These are phyloP conservation scores for Oryza punctata DNA, from an alignment of 176 grass and related monocot species.

Conservation along the genomic window DNA sequence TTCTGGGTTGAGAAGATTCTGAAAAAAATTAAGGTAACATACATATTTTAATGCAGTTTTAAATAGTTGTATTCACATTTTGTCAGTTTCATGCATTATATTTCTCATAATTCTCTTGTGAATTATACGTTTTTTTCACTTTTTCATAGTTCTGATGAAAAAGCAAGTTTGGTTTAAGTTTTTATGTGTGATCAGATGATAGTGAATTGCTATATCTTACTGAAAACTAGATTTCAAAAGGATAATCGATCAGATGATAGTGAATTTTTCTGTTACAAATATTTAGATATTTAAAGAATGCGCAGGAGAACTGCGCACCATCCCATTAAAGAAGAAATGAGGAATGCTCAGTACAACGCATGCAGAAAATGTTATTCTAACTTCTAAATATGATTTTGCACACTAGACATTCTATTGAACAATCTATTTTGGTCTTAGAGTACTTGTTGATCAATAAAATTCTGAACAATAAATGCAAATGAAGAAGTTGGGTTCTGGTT, in stretches of 20 bases:
- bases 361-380: neutral
- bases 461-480: neutral
- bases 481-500: neutral
- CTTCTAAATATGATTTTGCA: neutral
- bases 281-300: too few species aligned
- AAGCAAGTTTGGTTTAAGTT: neutral
- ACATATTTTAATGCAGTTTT: neutral
- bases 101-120: neutral
- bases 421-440: neutral
- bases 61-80: neutral
- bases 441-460: neutral
- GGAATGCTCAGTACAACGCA: too few species aligned
- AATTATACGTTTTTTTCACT: neutral
- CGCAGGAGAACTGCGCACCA: too few species aligned
- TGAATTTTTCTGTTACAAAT: too few species aligned
- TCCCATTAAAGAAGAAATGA: too few species aligned
- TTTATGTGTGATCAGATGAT: neutral
- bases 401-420: neutral
- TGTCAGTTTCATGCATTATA: too few species aligned
- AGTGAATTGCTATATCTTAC: neutral
- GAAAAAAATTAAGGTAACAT: constrained; percentile 1
- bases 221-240: too few species aligned
- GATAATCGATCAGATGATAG: too few species aligned
- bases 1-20: constrained; percentile 29
- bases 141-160: neutral